Base-by-base conservation (phyloP, 441 rosid species). In the Geranium incanum region DNA sequence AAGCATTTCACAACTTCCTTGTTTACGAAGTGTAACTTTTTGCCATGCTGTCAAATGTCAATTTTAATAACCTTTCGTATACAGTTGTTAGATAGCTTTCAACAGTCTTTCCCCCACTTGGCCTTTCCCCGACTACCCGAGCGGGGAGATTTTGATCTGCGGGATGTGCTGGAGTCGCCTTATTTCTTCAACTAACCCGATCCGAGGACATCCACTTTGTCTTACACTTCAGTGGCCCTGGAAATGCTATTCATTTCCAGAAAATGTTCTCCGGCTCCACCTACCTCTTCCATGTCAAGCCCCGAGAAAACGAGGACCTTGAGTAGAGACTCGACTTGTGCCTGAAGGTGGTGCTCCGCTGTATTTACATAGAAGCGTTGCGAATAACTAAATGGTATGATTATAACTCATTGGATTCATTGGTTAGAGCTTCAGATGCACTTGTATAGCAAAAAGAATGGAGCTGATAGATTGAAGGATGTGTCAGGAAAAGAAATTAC, bases 71-170 rank as follows among this genome's bases (percentile, higher is more conserved):
- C 76, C 45, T 74, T 82, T 70, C 75, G 72, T 70, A 69, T 88
- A 80, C 89, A 95, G 98, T 74, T 95, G 79, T 73, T 95, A 85
- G 95, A 88, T 81, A 76, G 85, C 83, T 92, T 95, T 79, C 89
- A 88, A 75, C 83, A 82, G 78, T 84, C 93, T 39, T 92, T 90
- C 77, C 98, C 95, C 15, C 66, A 76, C 12, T 80, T 88, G 71
- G 72, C 74, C 9, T 95, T 95, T 85, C 99, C 99, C 13, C 91
- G 97, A 0, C 75, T 95, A 69, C 99, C 99, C 0, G 92, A 83
- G 71, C 85, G 96, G 70, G 98, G 98, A 66, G 97, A 90, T 80
- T 95, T 95, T 43, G 95, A 95, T 87, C 89, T 95, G 70, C 85
- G 60, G 72, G 93, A 89, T 71, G 98, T 95, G 68, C 71, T 92